These are phyloP conservation scores for Clathrospora elynae DNA, from an alignment of 2,329 filamentous ascomycete genomes.

Conservation along the genomic window DNA sequence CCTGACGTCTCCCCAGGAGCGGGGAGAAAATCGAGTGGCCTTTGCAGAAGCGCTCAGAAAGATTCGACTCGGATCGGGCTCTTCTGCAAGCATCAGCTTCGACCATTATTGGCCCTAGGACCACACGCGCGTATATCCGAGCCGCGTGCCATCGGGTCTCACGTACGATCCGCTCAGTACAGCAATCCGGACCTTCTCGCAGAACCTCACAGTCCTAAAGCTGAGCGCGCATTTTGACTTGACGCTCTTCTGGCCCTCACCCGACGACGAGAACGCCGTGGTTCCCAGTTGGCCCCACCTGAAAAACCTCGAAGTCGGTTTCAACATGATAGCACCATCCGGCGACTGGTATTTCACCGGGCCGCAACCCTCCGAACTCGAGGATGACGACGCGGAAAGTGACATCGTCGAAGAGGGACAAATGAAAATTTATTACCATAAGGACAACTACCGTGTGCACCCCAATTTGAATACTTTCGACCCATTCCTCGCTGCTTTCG, in stretches of 20 bases:
- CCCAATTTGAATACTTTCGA: conserved; percentile 17
- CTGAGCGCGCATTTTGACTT: conserved; percentile 14
- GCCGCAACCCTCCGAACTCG: neutral
- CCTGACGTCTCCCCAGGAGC: conserved; percentile 4
- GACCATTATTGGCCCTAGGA: conserved; percentile 6
- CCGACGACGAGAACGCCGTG: conserved; percentile 1
- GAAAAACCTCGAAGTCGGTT: conserved; percentile 12
- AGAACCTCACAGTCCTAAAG: conserved; percentile 14
- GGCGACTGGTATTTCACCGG: conserved; percentile 23
- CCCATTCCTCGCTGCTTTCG: conserved; percentile 23
- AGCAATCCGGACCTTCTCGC: conserved; percentile 14
- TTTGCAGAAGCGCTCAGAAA: conserved; percentile 4
- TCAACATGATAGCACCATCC: conserved; percentile 13
- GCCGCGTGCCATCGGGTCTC: conserved; percentile 9
- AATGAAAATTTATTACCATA: neutral
- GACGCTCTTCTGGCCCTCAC: conserved; percentile 22
- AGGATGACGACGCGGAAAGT: neutral
- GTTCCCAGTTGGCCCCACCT: conserved; percentile 15
- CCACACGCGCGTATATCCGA: conserved; percentile 4
- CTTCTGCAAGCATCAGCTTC: conserved; percentile 6
- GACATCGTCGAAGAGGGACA: conserved; percentile 4
- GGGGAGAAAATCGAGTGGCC: neutral
- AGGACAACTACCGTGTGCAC: conserved; percentile 11
- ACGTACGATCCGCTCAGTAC: conserved; percentile 18
- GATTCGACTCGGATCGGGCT: neutral